phyloP scores from a whole-genome alignment of 2,329 filamentous ascomycete genomes.

The Fusarium solani-melongenae region DNA sequence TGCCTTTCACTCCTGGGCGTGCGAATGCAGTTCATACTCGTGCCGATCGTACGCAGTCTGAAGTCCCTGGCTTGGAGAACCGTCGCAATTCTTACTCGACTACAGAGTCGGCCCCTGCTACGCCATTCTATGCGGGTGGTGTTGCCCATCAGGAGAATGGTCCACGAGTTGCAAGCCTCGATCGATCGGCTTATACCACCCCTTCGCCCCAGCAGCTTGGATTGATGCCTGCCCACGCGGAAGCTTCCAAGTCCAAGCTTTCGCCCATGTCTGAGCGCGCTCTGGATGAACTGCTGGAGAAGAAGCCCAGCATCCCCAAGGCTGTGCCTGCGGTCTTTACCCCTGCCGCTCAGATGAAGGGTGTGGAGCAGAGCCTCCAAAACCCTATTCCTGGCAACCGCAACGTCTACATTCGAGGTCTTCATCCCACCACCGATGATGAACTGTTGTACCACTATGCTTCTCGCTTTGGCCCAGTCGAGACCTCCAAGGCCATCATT shows the following conservation, averaged over 20 bases:
- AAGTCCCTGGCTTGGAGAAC: conserved; percentile 72
- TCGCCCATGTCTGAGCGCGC: conserved; percentile 58
- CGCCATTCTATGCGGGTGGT: conserved; percentile 70
- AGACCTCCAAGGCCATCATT: conserved; percentile 98
- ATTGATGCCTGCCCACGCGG: conserved; percentile 53
- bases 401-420: conserved; percentile 97
- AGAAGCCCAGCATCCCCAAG: conserved; percentile 84
- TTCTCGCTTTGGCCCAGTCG: conserved; percentile 88
- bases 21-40: conserved; percentile 57
- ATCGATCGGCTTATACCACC: conserved; percentile 74
- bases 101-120: conserved; percentile 73
- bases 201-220: conserved; percentile 72
- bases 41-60: conserved; percentile 59
- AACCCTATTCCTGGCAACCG: conserved; percentile 92
- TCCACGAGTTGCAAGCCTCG: conserved; percentile 67
- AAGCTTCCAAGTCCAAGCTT: conserved; percentile 56
- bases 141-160: conserved; percentile 69
- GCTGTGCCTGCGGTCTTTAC: conserved; percentile 92
- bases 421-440: conserved; percentile 95
- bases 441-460: conserved; percentile 87
- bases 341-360: conserved; percentile 86
- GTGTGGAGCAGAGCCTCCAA: conserved; percentile 91
- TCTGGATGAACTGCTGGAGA: conserved; percentile 74
- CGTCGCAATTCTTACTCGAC: conserved; percentile 76
- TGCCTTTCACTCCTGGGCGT: conserved; percentile 67